phyloP scores from a whole-genome alignment of 2,329 filamentous ascomycete species.

The Microcera coccophila region DNA sequence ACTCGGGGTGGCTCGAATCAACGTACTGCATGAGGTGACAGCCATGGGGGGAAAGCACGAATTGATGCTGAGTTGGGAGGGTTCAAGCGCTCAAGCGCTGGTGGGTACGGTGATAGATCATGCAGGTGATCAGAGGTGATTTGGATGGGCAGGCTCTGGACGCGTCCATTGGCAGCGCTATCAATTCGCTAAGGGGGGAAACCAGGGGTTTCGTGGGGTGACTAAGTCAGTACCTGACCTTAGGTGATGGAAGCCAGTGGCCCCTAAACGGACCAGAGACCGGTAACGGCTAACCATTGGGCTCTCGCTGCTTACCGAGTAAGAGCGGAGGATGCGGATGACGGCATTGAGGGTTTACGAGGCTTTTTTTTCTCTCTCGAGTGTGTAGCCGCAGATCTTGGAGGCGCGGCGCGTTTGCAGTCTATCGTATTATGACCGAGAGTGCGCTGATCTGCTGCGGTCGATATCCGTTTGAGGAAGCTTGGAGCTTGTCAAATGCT shows the following conservation, averaged over 20 bases:
- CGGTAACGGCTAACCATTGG: too few relatives aligned
- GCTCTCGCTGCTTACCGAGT: too few relatives aligned
- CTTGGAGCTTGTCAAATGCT: too few relatives aligned
- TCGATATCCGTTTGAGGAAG: too few relatives aligned
- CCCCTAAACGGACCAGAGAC: neutral
- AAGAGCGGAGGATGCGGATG: too few relatives aligned
- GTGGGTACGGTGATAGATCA: conserved; percentile 19
- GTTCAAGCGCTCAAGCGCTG: conserved; percentile 10
- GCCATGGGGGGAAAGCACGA: neutral
- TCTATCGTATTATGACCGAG: too few relatives aligned
- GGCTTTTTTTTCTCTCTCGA: neutral
- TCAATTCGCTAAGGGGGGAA: conserved; percentile 18
- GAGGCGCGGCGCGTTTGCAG: too few relatives aligned
- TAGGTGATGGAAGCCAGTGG: neutral
- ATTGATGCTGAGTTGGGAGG: conserved; percentile 8
- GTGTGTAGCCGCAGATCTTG: too few relatives aligned
- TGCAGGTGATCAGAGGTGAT: conserved; percentile 23
- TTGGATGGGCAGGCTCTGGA: conserved; percentile 10
- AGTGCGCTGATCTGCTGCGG: too few relatives aligned
- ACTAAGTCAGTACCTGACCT: too few relatives aligned
- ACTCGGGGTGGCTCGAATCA: neutral
- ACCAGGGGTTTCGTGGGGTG: conserved; percentile 6
- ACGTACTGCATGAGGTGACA: neutral
- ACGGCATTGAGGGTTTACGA: neutral
- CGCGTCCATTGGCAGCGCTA: conserved; percentile 21